A percentile compares a stretch with the other conserved stretches of the same genome.
Evolutionary conservation across 2,329 filamentous ascomycete species (phyloP).

Genomic region (Dothideomycetidae sp.): DNA sequence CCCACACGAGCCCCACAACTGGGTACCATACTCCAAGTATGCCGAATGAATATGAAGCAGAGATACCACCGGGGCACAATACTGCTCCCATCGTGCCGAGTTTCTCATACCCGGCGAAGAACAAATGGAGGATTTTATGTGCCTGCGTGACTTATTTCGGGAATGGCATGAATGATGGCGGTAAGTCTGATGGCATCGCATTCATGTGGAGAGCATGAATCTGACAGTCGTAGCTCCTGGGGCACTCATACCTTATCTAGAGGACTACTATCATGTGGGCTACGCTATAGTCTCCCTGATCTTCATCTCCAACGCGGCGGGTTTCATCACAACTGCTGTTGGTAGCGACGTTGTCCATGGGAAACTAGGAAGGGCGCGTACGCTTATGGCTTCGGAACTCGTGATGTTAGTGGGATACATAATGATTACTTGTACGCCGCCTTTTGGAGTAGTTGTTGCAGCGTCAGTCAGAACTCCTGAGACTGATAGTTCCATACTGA

Average conservation of each 20-base stretch:
- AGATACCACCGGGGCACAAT: constrained; percentile 32
- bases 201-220: neutral
- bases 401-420: constrained; percentile 48
- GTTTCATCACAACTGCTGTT: constrained; percentile 60
- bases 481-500: constrained; percentile 12
- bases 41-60: constrained; percentile 38
- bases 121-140: constrained; percentile 52
- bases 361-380: constrained; percentile 50
- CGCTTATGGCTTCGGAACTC: constrained; percentile 44
- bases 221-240: constrained; percentile 40
- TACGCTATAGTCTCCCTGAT: constrained; percentile 70
- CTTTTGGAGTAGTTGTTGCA: constrained; percentile 52
- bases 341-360: constrained; percentile 50
- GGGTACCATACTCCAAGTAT: constrained; percentile 19
- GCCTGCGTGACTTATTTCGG: constrained; percentile 52
- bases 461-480: constrained; percentile 19
- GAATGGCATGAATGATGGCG: constrained; percentile 54
- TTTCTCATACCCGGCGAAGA: constrained; percentile 46
- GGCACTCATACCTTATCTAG: constrained; percentile 69
- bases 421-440: constrained; percentile 51
- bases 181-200: constrained; percentile 1
- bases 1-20: constrained; percentile 9
- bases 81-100: constrained; percentile 38
- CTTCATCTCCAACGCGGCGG: constrained; percentile 63
- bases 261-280: constrained; percentile 58